Evolutionary conservation across 257 asterid genomes (phyloP), one percentile per base, ranked within the genome.

Genomic region (Salvia rosmarinus): DNA sequence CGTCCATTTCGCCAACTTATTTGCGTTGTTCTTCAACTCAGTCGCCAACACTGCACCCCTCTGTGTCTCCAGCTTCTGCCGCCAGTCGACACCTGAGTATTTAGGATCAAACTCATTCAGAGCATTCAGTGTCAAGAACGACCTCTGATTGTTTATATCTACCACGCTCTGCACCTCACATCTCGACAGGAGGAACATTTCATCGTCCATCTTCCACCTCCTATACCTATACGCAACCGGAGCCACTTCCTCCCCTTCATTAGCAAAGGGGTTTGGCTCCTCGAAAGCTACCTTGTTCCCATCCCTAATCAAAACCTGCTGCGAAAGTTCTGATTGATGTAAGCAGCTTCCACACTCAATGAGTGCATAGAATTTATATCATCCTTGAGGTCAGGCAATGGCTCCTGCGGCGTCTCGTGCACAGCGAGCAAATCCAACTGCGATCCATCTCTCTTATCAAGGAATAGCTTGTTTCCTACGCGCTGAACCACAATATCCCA

Each of bases 21-120:
- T 95, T 0, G 98, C 96, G 72, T 95, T 95, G 77, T 95, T 95
- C 86, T 91, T 91, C 89, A 95, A 80, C 74, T 95, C 99, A 10
- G 97, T 95, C 0, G 99, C 99, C 83, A 91, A 82, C 0, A 91
- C 99, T 1, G 99, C 99, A 69, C 99, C 98, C 75, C 99, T 83
- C 69, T 91, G 99, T 2, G 98, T 88, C 82, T 95, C 99, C 21
- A 95, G 82, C 82, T 95, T 95, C 89, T 91, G 98, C 86, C 98
- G 85, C 98, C 99, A 95, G 28, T 91, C 97, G 0, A 91, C 96
- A 34, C 99, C 99, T 0, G 99, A 89, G 58, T 85, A 90, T 83
- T 95, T 91, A 0, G 97, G 89, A 85, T 95, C 99, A 74, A 95
- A 95, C 84, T 91, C 99, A 58, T 91, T 91, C 89, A 95, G 55